phyloP scores from a whole-genome alignment of 2,329 filamentous ascomycete genomes.

The Diaporthe sp. region DNA sequence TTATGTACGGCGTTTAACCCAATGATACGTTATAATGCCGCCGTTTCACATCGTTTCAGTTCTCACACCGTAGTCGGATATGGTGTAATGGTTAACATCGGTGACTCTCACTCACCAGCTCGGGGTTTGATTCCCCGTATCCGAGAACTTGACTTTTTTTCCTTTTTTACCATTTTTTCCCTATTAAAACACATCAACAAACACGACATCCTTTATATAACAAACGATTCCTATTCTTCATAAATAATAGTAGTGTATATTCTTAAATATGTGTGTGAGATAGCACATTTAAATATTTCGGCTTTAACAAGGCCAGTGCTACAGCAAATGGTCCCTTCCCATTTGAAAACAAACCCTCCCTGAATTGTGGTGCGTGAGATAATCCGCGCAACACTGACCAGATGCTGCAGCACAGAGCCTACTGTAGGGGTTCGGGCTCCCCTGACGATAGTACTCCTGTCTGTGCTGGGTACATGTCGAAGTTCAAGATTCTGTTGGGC shows the following conservation, averaged over 20 bases:
- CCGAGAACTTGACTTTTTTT: constrained; percentile 11
- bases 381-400: background rate
- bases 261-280: background rate
- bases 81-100: constrained; percentile 40
- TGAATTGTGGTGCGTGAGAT: background rate
- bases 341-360: background rate
- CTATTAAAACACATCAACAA: too few species aligned
- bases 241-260: background rate
- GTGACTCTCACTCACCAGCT: constrained; percentile 39
- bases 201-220: too few species aligned
- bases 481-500: background rate
- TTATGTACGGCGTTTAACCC: too few species aligned
- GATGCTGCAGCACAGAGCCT: background rate
- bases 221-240: too few species aligned
- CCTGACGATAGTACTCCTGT: background rate
- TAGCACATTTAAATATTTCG: background rate
- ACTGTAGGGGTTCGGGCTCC: background rate
- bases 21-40: too few species aligned
- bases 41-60: background rate
- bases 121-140: constrained; percentile 39
- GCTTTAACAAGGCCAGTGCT: background rate
- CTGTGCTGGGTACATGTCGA: background rate
- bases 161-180: too few species aligned
- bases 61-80: constrained; percentile 36
- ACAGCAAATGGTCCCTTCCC: background rate